Base-by-base conservation (phyloP, 352 stramenopile species). In the Blastocystis sp. region DNA sequence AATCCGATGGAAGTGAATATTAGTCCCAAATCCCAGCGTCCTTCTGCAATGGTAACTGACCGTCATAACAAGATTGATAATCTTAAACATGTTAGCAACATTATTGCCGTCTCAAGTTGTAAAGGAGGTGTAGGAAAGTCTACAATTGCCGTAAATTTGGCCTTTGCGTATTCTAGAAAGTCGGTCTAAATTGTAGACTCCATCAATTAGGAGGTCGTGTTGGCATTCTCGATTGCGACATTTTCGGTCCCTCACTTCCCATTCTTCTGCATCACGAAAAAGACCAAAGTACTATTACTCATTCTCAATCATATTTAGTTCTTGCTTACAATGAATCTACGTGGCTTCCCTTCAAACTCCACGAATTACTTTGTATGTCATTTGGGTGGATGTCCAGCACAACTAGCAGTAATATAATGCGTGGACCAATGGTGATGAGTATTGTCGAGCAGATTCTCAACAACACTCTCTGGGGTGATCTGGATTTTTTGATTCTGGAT, bases 401-500 rank as follows among this genome's bases (percentile, higher is more conserved):
- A 91, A 69, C 92, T 93, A 63, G 93, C 90, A 57, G 94, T 16
- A 95, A 95, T 4, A 93, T 98, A 32, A 97, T 98, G 94, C 91
- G 95, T 52, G 96, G 96, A 3, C 94, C 96, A 0, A 98, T 99
- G 95, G 95, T 98, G 3, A 98, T 87, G 75, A 87, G 63, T 39
- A 89, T 67, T 43, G 67, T 89, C 0, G 81, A 87, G 49, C 77
- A 87, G 29, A 78, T 87, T 42, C 93, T 43, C 96, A 98, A 88
- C 7, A 92, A 96, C 5, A 99, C 96, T 0, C 92, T 97, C 88
- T 99, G 97, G 97, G 96, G 96, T n/a, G 91, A 96, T 42, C 90
- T 99, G n/a, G 97, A 99, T 90, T 98, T 98, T 89, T 89, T 99
- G 54, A 90, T 98, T 80, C 75, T 97, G 27, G 94, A 99, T 88